Evolutionary conservation across 768 basidiomycete genomes (phyloP).

Genomic region (Pleurotus eryngii): DNA sequence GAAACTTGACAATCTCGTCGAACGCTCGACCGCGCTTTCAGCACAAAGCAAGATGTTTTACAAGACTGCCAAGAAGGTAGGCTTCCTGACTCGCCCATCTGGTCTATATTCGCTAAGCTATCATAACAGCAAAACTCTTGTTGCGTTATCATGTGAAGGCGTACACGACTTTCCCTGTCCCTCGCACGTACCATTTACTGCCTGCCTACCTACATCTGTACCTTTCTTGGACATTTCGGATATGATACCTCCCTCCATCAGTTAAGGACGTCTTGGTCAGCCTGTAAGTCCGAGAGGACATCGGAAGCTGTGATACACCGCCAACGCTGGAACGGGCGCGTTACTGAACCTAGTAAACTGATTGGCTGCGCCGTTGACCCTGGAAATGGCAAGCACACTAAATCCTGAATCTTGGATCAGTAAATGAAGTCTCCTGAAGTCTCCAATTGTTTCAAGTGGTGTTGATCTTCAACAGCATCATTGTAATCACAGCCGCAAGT

Average conservation of each 20-base stretch:
- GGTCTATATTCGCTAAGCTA: constrained; percentile 9
- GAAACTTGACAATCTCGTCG: constrained; percentile 93
- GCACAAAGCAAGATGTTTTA: constrained; percentile 97
- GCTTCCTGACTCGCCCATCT: constrained; percentile 13
- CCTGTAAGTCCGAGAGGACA: not conserved
- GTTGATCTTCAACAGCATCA: not conserved
- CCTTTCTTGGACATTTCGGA: constrained; percentile 8
- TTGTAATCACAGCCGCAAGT: not conserved
- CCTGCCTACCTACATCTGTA: constrained; percentile 9
- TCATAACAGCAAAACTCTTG: constrained; percentile 85
- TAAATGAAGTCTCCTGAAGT: not conserved
- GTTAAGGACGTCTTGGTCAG: not conserved
- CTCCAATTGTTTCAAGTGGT: not conserved
- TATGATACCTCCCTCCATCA: not conserved
- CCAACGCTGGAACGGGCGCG: not conserved
- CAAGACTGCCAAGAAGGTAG: constrained; percentile 98
- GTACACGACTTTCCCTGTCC: not conserved
- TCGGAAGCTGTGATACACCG: not conserved
- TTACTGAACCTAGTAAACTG: not conserved
- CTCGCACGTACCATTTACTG: constrained; percentile 4
- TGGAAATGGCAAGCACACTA: not conserved
- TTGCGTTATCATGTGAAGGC: constrained; percentile 74
- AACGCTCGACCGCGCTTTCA: constrained; percentile 85
- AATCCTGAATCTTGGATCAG: not conserved
- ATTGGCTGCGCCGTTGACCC: not conserved